Evolutionary conservation across 768 basidiomycete species (phyloP).

Genomic region (Rhizopogon salebrosus): DNA sequence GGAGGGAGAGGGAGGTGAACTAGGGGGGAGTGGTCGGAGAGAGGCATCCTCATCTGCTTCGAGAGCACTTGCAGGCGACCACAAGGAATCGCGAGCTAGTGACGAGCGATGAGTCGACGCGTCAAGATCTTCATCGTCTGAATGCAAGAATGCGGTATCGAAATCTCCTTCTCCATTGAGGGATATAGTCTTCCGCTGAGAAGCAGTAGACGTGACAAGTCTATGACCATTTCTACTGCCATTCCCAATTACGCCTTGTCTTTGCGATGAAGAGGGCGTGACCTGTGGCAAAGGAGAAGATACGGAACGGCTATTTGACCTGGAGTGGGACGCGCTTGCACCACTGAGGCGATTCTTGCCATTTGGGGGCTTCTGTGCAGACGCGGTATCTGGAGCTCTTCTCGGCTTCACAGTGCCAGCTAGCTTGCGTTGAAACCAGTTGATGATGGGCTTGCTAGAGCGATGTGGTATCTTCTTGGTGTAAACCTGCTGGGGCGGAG

Average conservation of each 20-base stretch:
- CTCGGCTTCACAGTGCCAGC: conserved; percentile 61
- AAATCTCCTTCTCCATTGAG: conserved; percentile 55
- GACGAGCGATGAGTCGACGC: conserved; percentile 52
- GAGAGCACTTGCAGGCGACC: conserved; percentile 69
- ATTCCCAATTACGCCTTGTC: conserved; percentile 17
- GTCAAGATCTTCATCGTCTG: conserved; percentile 36
- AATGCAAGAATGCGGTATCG: conserved; percentile 29
- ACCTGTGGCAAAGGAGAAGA: conserved; percentile 25
- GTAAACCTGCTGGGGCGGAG: conserved; percentile 28
- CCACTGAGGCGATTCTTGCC: conserved; percentile 12
- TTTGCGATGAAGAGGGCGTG: conserved; percentile 16
- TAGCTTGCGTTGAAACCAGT: conserved; percentile 87
- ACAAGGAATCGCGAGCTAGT: conserved; percentile 65
- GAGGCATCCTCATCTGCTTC: conserved; percentile 97
- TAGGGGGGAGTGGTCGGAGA: conserved; percentile 83
- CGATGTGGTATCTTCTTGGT: conserved; percentile 63
- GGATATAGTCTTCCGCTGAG: conserved; percentile 57
- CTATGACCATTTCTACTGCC: conserved; percentile 9
- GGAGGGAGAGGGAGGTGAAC: conserved; percentile 80
- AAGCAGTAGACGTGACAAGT: conserved; percentile 15
- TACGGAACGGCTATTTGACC: conserved; percentile 22
- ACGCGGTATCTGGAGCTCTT: conserved; percentile 34
- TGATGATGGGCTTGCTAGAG: conserved; percentile 80
- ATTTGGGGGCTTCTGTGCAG: conserved; percentile 8
- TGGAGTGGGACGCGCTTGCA: conserved; percentile 9